Evolutionary conservation across 2,329 filamentous ascomycete genomes (phyloP).

Genomic region (Orbilia javanica): DNA sequence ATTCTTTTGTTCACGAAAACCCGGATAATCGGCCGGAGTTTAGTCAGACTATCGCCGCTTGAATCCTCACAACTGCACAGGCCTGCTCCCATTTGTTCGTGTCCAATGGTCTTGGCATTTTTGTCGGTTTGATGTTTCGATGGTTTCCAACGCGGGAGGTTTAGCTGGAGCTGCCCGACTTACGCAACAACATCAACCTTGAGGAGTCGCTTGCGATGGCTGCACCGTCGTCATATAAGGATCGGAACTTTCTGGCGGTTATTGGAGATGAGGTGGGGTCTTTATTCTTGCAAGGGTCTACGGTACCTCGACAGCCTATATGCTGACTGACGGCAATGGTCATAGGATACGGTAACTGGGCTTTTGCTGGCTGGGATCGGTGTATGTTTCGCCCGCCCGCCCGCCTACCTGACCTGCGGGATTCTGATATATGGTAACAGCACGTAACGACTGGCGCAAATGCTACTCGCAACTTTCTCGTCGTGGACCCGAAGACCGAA

Average conservation of each 20-base stretch:
- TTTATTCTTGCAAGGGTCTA: not conserved
- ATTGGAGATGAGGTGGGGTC: slow-evolving; percentile 91
- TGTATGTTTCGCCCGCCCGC: slow-evolving; percentile 70
- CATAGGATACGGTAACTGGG: slow-evolving; percentile 92
- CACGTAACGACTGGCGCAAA: slow-evolving; percentile 91
- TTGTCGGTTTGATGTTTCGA: slow-evolving; percentile 15
- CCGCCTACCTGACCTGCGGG: not conserved
- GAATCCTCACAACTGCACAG: slow-evolving; percentile 17
- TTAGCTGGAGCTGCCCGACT: not conserved
- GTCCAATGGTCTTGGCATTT: slow-evolving; percentile 33
- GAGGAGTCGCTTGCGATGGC: slow-evolving; percentile 43
- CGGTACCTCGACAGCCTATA: too few relatives aligned
- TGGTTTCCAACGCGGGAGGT: slow-evolving; percentile 5
- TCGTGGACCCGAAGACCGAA: slow-evolving; percentile 94
- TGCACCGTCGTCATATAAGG: slow-evolving; percentile 70
- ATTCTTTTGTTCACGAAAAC: slow-evolving; percentile 11
- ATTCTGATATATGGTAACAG: slow-evolving; percentile 67
- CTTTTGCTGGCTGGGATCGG: slow-evolving; percentile 95
- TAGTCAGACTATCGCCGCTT: slow-evolving; percentile 42
- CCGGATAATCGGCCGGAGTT: slow-evolving; percentile 52
- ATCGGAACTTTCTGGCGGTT: slow-evolving; percentile 95
- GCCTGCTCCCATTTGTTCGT: not conserved
- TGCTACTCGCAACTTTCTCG: slow-evolving; percentile 95
- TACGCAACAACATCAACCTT: slow-evolving; percentile 31
- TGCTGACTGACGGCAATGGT: slow-evolving; percentile 4